phyloP scores from a whole-genome alignment of 495 filamentous ascomycete genomes.

The Hyaloscypha hepaticicola region DNA sequence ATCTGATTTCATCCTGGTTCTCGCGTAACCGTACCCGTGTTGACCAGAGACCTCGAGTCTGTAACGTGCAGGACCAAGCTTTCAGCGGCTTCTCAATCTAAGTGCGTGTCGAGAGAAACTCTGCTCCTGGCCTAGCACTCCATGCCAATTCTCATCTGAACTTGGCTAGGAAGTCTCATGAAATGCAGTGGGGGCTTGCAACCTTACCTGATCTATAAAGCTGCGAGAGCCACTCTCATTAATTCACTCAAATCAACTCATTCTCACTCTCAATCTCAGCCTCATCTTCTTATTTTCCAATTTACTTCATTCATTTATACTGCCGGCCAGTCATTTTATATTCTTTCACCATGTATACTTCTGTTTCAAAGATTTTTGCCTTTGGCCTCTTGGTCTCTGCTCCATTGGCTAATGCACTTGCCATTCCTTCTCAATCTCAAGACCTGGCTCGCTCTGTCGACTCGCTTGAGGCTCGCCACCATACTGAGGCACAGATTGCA shows the following conservation, averaged over 20 bases:
- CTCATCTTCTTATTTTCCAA: conserved; percentile 20
- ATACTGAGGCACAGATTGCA: conserved; percentile 21
- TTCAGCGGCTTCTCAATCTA: conserved; percentile 15
- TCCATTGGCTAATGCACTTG: conserved; percentile 31
- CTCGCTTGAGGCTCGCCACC: conserved; percentile 23
- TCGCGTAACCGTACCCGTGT: background rate
- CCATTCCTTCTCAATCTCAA: conserved; percentile 26
- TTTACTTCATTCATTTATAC: conserved; percentile 25
- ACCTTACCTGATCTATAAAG: conserved; percentile 25
- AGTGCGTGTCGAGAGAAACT: conserved; percentile 6
- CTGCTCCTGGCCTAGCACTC: background rate
- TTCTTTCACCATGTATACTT: conserved; percentile 36
- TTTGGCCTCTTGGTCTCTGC: conserved; percentile 35
- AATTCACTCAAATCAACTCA: conserved; percentile 20
- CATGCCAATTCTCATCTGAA: background rate
- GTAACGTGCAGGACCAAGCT: background rate
- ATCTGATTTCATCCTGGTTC: conserved; percentile 2
- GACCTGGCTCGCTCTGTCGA: conserved; percentile 20
- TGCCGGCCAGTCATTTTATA: conserved; percentile 32
- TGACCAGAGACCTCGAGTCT: background rate
- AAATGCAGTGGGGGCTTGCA: background rate
- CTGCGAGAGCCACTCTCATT: background rate
- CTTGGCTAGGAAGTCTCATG: conserved; percentile 4
- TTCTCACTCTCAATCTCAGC: conserved; percentile 23
- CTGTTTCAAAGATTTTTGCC: conserved; percentile 36